These are phyloP conservation scores for Pestalotiopsis sp. DNA, from an alignment of 2,329 filamentous ascomycete species.

Conservation along the genomic window DNA sequence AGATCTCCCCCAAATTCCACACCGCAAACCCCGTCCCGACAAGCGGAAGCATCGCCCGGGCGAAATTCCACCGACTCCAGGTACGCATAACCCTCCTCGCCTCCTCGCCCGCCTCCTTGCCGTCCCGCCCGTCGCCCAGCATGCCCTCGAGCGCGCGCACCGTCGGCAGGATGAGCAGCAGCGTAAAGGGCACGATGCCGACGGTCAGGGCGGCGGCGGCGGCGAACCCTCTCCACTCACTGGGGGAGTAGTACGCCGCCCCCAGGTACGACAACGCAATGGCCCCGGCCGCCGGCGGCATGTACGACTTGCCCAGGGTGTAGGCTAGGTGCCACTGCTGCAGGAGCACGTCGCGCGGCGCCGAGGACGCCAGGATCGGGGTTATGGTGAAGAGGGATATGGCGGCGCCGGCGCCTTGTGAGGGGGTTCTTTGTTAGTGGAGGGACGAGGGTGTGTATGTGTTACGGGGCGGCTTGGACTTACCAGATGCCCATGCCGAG, in stretches of 20 bases:
- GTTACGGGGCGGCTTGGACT: not conserved
- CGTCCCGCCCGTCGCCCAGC: not conserved
- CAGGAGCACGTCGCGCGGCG: slow-evolving; percentile 29
- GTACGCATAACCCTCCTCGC: not conserved
- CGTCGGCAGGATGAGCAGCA: slow-evolving; percentile 36
- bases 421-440: not conserved
- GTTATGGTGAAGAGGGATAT: slow-evolving; percentile 37
- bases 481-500: slow-evolving; percentile 4
- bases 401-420: slow-evolving; percentile 34
- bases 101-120: not conserved
- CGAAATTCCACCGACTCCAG: slow-evolving; percentile 3
- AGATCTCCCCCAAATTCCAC: slow-evolving; percentile 2
- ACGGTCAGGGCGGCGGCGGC: slow-evolving; percentile 33
- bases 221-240: slow-evolving; percentile 34
- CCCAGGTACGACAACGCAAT: slow-evolving; percentile 35
- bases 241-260: slow-evolving; percentile 32
- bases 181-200: slow-evolving; percentile 40
- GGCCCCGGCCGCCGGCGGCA: slow-evolving; percentile 36
- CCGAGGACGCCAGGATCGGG: slow-evolving; percentile 24
- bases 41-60: not conserved
- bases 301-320: slow-evolving; percentile 34
- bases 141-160: slow-evolving; percentile 30
- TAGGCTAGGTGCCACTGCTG: slow-evolving; percentile 39
- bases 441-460: too few species aligned
- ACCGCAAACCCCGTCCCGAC: not conserved